Conservation (phyloP, 2,329 filamentous ascomycete genomes). For the Thermochaetoides dissita region DNA sequence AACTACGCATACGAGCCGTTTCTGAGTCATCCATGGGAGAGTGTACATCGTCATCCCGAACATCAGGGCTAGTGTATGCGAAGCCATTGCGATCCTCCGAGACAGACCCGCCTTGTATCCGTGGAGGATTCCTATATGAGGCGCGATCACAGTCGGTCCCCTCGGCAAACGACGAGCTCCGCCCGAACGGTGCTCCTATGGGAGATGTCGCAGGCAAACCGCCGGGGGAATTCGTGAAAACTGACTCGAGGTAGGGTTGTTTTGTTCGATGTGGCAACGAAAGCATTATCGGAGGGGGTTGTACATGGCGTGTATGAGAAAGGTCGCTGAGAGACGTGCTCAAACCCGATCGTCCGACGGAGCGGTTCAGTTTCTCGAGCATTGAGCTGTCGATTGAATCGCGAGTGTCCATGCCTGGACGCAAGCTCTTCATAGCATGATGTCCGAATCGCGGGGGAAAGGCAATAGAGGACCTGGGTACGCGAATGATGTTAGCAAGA, state of each 20-base stretch:
- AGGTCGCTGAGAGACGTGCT: conserved; percentile 28
- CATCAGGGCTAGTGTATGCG: conserved; percentile 32
- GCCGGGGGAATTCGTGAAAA: conserved; percentile 31
- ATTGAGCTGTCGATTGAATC: conserved; percentile 36
- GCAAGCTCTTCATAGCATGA: conserved; percentile 29
- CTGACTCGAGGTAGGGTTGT: conserved; percentile 29
- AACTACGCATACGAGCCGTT: conserved; percentile 23
- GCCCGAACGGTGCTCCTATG: conserved; percentile 27
- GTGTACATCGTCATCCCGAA: conserved; percentile 35
- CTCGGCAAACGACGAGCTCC: conserved; percentile 21
- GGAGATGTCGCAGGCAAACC: conserved; percentile 34
- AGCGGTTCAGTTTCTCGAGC: conserved; percentile 41
- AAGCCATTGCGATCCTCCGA: conserved; percentile 32
- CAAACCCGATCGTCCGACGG: conserved; percentile 29
- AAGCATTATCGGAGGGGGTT: conserved; percentile 29
- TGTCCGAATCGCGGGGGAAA: conserved; percentile 27
- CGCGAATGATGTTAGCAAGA: no score
- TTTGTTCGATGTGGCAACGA: conserved; percentile 32
- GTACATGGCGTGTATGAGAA: conserved; percentile 22
- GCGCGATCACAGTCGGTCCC: conserved; percentile 33
- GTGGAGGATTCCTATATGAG: conserved; percentile 20
- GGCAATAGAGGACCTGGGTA: background rate
- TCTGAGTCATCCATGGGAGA: conserved; percentile 29
- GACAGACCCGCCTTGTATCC: conserved; percentile 33
- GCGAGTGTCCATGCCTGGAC: conserved; percentile 22